Base-by-base conservation (phyloP, 2,329 filamentous ascomycete genomes). In the Xylaria sp. region DNA sequence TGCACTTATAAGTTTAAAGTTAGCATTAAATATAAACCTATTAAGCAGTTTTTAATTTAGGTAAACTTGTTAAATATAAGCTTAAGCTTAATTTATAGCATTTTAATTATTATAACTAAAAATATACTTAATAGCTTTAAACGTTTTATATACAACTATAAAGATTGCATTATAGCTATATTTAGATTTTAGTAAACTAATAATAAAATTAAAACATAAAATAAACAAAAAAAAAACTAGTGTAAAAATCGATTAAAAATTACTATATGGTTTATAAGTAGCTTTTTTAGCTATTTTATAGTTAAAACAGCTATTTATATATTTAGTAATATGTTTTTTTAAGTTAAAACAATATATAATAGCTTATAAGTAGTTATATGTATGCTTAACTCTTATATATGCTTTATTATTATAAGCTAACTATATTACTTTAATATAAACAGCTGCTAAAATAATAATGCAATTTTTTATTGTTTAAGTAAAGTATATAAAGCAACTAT, bases 61-160 rank as follows among this genome's bases (percentile, higher is more conserved):
- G 22, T 54, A 54, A 11, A 54, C 38, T 15, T 54, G 25, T 22
- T 38, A 54, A 22, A 54, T 25, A 54, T 54, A 54, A 11, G 22
- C 6, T 5, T 36, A 5, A 15, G 50, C 9, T 22, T 54, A 54
- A 10, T 38, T 38, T 38, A 13, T 38, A 25, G 22, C 9, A 3
- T 54, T 38, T 54, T 38, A 22, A 38, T 22, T 22, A 22, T 38
- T 39, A 11, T 38, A 11, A 10, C 10, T 38, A 38, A 54, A 22
- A 38, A 54, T 54, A 38, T n/a, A 25, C 25, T 54, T 54, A 38
- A 54, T 25, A 38, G 36, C 20, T 38, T 54, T 54, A 38, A 54
- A 54, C 2, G 9, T 38, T 54, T 54, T 54, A 54, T 54, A 54
- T 10, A 54, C 11, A 22, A 54, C 25, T 22, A 39, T 22, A 13